phyloP scores from a whole-genome alignment of 257 asterid genomes.

The Coffea eugenioides region DNA sequence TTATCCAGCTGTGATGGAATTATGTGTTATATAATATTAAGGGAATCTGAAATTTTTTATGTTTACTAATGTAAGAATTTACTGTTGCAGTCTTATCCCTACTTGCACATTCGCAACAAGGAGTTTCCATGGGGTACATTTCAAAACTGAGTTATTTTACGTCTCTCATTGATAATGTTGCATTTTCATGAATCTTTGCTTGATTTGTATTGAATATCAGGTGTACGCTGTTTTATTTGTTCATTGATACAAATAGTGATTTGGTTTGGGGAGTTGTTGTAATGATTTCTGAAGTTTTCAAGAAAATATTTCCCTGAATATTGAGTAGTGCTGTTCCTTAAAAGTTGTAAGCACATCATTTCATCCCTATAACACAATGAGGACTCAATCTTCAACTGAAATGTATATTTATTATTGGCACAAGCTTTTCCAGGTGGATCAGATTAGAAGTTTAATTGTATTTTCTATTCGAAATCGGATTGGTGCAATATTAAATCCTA shows the following conservation, averaged over 20 bases:
- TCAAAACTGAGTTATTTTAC: neutral
- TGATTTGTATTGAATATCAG: neutral
- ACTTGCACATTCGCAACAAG: conserved; percentile 76
- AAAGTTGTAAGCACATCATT: neutral
- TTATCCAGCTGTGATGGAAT: too few species aligned
- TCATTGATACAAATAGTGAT: neutral
- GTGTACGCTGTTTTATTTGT: neutral
- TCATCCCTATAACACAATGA: neutral
- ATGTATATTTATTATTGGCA: neutral
- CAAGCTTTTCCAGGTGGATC: neutral
- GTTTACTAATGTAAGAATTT: neutral
- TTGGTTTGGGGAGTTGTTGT: neutral
- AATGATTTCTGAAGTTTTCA: neutral
- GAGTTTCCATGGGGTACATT: conserved; percentile 87
- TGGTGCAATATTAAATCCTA: neutral
- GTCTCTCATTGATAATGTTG: neutral
- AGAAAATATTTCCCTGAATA: neutral
- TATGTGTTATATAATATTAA: neutral
- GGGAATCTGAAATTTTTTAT: neutral
- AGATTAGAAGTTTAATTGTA: neutral
- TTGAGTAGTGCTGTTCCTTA: neutral
- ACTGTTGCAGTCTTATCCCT: conserved; percentile 57
- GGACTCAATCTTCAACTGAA: neutral
- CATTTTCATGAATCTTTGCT: neutral
- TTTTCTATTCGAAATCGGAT: too few species aligned